Evolutionary conservation across 2,329 filamentous ascomycete species (phyloP), one percentile per base, ranked within the genome.

Genomic region (Neopestalotiopsis sp.): DNA sequence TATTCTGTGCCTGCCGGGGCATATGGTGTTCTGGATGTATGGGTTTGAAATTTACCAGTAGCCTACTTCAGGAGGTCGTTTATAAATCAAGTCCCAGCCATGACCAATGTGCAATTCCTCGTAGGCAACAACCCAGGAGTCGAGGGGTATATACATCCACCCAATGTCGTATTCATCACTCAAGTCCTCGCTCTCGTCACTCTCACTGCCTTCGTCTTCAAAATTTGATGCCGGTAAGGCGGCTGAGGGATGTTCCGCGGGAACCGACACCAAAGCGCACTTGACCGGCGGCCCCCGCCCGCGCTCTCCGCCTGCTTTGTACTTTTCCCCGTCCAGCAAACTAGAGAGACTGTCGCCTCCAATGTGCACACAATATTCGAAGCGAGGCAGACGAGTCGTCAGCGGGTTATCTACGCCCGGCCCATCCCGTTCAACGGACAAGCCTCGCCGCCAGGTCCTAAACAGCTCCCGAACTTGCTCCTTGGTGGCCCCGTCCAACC

Each of bases 51-150:
- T 30, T 30, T 9, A 58, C 56, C 56, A 58, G 56, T 58, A 58
- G 20, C 56, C 56, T 58, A 58, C 56, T 28, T 58, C 56, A 30
- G 56, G 56, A 58, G 56, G 20, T 58, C 56, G 56, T 58, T 20
- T 58, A 58, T 58, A 58, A 58, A 58, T 58, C 56, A 58, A 58
- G 56, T 30, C 56, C 56, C 56, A 58, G 56, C 56, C 56, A 58
- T 58, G 20, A 9, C 14, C 56, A 58, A 58, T 20, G 56, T 58
- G 56, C 56, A 58, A 12, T 58, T 58, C 56, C 24, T 58, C 56
- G 20, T 58, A 58, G 56, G 20, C 56, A 13, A 58, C 20, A 13
- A 30, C 56, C 56, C 56, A 58, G 56, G 56, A 58, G 56, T 58
- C 56, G 56, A 58, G 56, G 20, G 56, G 20, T 58, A 58, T 30